Evolutionary conservation across 2,329 filamentous ascomycete genomes (phyloP).

Genomic region (Xenosphaeropsis pyriputrescens): DNA sequence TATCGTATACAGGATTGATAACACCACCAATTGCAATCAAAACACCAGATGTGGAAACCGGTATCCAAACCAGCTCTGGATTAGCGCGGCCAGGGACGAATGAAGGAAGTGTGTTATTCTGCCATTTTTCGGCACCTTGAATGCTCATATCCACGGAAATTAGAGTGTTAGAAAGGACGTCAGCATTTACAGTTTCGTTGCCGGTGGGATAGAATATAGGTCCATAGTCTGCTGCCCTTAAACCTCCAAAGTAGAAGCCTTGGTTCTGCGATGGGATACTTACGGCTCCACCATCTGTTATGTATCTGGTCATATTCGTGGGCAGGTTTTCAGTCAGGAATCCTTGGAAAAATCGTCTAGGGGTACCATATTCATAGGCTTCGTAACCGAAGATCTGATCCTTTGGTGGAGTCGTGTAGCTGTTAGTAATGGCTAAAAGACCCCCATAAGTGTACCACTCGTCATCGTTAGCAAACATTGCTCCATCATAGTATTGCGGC

Average conservation of each 20-base stretch:
- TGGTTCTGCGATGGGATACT: slow-evolving; percentile 56
- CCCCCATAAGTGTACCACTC: slow-evolving; percentile 54
- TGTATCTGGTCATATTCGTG: slow-evolving; percentile 37
- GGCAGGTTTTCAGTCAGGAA: slow-evolving; percentile 28
- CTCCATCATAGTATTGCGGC: slow-evolving; percentile 46
- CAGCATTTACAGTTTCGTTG: slow-evolving; percentile 10
- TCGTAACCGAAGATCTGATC: slow-evolving; percentile 35
- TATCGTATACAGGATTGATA: slow-evolving; percentile 36
- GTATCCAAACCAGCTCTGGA: slow-evolving; percentile 59
- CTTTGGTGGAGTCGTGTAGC: slow-evolving; percentile 22
- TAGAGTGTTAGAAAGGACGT: slow-evolving; percentile 34
- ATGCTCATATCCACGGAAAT: slow-evolving; percentile 44
- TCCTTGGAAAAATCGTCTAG: slow-evolving; percentile 25
- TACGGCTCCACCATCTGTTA: slow-evolving; percentile 48
- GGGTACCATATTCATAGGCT: slow-evolving; percentile 33
- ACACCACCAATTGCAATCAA: slow-evolving; percentile 68
- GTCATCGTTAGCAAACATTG: slow-evolving; percentile 47
- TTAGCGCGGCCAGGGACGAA: slow-evolving; percentile 40
- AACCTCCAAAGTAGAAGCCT: slow-evolving; percentile 57
- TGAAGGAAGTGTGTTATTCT: slow-evolving; percentile 35
- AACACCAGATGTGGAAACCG: slow-evolving; percentile 62
- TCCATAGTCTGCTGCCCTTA: slow-evolving; percentile 34
- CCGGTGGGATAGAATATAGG: slow-evolving; percentile 24
- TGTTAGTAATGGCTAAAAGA: slow-evolving; percentile 21
- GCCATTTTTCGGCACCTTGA: slow-evolving; percentile 36